Evolutionary conservation across 2,329 filamentous ascomycete genomes (phyloP), one percentile per base, ranked within the genome.

Genomic region (Fusarium graminum): DNA sequence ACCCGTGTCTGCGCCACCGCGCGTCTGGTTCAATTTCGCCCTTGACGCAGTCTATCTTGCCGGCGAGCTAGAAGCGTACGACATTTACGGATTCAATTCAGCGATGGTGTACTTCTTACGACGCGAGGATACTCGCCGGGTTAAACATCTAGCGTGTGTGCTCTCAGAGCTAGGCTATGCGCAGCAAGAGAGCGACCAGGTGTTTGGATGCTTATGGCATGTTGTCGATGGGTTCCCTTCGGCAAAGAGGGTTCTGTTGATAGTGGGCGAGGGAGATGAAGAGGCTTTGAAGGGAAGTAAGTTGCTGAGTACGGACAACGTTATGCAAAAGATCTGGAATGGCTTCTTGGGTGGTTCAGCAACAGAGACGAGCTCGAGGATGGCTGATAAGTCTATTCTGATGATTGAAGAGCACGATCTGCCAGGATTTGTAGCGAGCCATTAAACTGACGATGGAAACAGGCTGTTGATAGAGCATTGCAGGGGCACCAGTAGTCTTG

Each of bases 61-160:
- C 2, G 83, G 83, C 51, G 81, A 83, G 70, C 76, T 85, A 12
- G 81, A 84, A 74, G 80, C 81, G 13, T 79, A 77, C 71, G 80
- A 83, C 66, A 74, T 70, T 40, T 79, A 79, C 74, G 82, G 81
- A 26, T 80, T 82, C 76, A 81, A 79, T 75, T 75, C 76, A 50
- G 81, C 83, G 26, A 81, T 83, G 80, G 78, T 80, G 44, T 83
- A 84, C 68, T 85, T 84, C 68, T 62, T 85, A 19, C 70, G 74
- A 16, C 70, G 72, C n/a, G 74, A 78, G 54, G 82, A 84, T 69
- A 78, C 81, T 30, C 63, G 63, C 14, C 79, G 81, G 28, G 82
- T 85, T 50, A 73, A 76, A 25, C 77, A 80, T 63, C 75, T 83
- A 8, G 82, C 80, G 7, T 78, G 81, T 56, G 75, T 79, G 2